Conservation (phyloP, 805 yeast species). For the Yarrowia hollandica region DNA sequence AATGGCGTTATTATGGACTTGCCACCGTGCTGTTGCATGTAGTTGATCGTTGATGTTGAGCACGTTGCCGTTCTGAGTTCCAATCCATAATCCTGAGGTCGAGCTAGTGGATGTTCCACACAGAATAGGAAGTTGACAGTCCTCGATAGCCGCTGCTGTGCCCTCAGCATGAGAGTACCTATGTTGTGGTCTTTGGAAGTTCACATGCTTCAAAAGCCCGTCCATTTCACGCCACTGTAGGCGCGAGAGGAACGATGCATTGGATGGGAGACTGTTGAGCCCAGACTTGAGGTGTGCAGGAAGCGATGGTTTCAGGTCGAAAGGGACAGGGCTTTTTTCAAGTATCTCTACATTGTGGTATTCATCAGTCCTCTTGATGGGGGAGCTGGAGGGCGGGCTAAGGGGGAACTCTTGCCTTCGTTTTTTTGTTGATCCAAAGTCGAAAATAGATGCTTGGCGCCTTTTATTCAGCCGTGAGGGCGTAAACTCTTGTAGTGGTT, state of each 20-base stretch:
- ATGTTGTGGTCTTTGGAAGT: neutral
- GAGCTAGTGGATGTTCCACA: slow-evolving; percentile 1
- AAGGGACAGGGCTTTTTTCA: slow-evolving; percentile 11
- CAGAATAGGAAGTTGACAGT: neutral
- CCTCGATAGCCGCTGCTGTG: neutral
- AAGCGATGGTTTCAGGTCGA: neutral
- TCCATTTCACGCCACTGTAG: slow-evolving; percentile 22
- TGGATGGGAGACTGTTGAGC: neutral
- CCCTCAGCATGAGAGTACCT: neutral
- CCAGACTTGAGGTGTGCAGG: neutral
- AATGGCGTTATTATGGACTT: slow-evolving; percentile 8
- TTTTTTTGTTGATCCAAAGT: slow-evolving; percentile 4
- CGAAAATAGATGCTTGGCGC: slow-evolving; percentile 11
- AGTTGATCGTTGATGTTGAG: neutral
- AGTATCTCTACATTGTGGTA: neutral
- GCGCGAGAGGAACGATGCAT: neutral
- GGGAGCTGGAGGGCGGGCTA: slow-evolving; percentile 9
- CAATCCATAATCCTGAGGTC: neutral
- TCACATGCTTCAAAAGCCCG: neutral
- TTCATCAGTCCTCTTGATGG: neutral
- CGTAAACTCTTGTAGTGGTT: slow-evolving; percentile 1
- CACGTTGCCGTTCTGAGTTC: neutral
- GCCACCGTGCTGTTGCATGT: neutral
- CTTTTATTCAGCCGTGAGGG: slow-evolving; percentile 6
- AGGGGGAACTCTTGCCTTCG: neutral